phyloP scores from a whole-genome alignment of 768 basidiomycete genomes.

The Lanmaoa rubissima region DNA sequence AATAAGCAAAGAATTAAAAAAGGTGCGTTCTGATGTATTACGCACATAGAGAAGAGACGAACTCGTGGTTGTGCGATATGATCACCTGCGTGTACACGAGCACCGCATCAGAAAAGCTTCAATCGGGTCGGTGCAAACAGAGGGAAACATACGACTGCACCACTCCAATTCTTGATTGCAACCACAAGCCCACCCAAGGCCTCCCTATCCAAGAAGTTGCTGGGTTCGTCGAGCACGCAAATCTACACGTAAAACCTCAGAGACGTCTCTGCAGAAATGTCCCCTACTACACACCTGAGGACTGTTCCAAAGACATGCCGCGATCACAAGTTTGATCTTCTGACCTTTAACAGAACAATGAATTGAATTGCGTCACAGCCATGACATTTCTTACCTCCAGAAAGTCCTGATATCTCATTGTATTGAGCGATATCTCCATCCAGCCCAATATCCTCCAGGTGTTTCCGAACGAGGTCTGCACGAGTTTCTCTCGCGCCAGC shows the following conservation, averaged over 20 bases:
- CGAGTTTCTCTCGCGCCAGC: constrained; percentile 89
- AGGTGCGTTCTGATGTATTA: constrained; percentile 16
- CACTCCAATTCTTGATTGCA: constrained; percentile 93
- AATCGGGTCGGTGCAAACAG: constrained; percentile 15
- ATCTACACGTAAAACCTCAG: constrained; percentile 41
- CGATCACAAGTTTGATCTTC: constrained; percentile 95
- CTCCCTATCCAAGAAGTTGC: constrained; percentile 97
- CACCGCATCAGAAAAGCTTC: constrained; percentile 15
- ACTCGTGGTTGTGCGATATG: constrained; percentile 94
- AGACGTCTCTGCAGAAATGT: not conserved
- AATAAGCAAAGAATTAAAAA: constrained; percentile 19
- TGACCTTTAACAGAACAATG: constrained; percentile 54
- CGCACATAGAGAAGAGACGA: constrained; percentile 78
- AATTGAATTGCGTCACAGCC: constrained; percentile 11
- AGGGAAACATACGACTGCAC: constrained; percentile 63
- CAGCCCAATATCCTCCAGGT: constrained; percentile 92
- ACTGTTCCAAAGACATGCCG: constrained; percentile 95
- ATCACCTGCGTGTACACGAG: constrained; percentile 57
- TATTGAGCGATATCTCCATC: constrained; percentile 98
- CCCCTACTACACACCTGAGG: constrained; percentile 59
- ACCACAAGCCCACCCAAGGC: constrained; percentile 92
- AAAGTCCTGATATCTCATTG: constrained; percentile 92
- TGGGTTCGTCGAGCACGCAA: constrained; percentile 84
- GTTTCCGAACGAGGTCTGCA: constrained; percentile 79
- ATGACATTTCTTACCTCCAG: constrained; percentile 62